Conservation (phyloP, 2,329 filamentous ascomycete genomes). For the Juglanconis sp. region DNA sequence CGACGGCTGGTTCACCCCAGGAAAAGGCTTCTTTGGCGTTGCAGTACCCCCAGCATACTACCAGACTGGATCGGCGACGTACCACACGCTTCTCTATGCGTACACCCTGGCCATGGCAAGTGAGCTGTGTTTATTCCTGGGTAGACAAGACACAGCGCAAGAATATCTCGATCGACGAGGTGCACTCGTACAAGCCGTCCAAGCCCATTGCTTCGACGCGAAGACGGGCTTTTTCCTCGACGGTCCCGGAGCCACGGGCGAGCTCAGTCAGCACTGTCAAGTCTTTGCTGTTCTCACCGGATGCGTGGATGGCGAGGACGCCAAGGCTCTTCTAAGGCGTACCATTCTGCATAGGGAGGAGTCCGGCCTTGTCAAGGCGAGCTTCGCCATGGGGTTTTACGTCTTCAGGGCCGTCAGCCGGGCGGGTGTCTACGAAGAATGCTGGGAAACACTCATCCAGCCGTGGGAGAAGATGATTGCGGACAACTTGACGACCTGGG, state of each 20-base stretch:
- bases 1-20: slow-evolving; percentile 25
- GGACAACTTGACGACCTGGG: slow-evolving; percentile 25
- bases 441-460: slow-evolving; percentile 18
- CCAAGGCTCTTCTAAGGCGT: slow-evolving; percentile 18
- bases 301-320: slow-evolving; percentile 13
- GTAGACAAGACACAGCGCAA: slow-evolving; percentile 12
- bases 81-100: slow-evolving; percentile 17
- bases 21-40: background rate
- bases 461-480: slow-evolving; percentile 24
- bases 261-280: slow-evolving; percentile 30
- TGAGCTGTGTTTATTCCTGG: slow-evolving; percentile 12
- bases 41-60: slow-evolving; percentile 16
- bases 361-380: slow-evolving; percentile 17
- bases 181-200: slow-evolving; percentile 22
- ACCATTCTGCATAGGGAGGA: slow-evolving; percentile 1
- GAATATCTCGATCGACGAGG: slow-evolving; percentile 26
- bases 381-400: slow-evolving; percentile 23
- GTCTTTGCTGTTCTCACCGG: slow-evolving; percentile 26
- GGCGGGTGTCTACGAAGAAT: slow-evolving; percentile 22
- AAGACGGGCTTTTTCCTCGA: slow-evolving; percentile 27
- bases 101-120: slow-evolving; percentile 14
- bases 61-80: slow-evolving; percentile 17
- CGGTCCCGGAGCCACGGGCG: slow-evolving; percentile 18
- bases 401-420: slow-evolving; percentile 23
- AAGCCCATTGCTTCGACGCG: slow-evolving; percentile 28